These are phyloP conservation scores for Geoglossum cookeanum DNA, from an alignment of 2,329 filamentous ascomycete genomes.

Conservation along the genomic window DNA sequence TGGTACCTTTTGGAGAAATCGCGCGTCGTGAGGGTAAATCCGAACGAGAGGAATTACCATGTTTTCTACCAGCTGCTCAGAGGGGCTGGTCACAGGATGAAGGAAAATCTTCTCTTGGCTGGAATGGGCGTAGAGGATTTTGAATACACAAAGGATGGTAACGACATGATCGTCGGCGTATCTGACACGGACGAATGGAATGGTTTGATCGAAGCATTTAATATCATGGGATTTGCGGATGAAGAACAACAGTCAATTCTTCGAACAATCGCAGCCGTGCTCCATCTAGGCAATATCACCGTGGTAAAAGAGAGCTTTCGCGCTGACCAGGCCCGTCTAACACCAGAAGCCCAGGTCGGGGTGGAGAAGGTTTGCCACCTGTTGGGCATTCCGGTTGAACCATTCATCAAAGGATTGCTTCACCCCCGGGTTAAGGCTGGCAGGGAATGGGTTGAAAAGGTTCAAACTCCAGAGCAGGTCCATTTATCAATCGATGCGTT, in stretches of 20 bases:
- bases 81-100: conserved; percentile 56
- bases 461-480: conserved; percentile 92
- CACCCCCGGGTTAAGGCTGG: conserved; percentile 92
- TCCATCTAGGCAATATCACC: conserved; percentile 82
- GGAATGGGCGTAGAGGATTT: conserved; percentile 69
- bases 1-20: conserved; percentile 98
- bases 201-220: conserved; percentile 73
- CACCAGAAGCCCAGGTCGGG: conserved; percentile 53
- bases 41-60: conserved; percentile 87
- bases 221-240: conserved; percentile 81
- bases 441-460: conserved; percentile 95
- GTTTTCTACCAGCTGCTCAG: conserved; percentile 90
- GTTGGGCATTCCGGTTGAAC: conserved; percentile 65
- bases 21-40: conserved; percentile 76
- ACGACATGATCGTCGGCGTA: conserved; percentile 77
- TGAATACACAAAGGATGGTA: conserved; percentile 75
- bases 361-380: conserved; percentile 65
- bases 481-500: conserved; percentile 76
- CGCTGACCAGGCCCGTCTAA: conserved; percentile 73
- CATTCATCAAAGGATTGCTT: conserved; percentile 72
- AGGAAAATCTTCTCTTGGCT: conserved; percentile 56
- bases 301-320: conserved; percentile 81
- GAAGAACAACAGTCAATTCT: conserved; percentile 70
- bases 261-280: conserved; percentile 70
- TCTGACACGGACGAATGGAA: conserved; percentile 88